These are phyloP conservation scores for Lachnellula hyalina DNA, from an alignment of 2,329 filamentous ascomycete species.

Conservation along the genomic window DNA sequence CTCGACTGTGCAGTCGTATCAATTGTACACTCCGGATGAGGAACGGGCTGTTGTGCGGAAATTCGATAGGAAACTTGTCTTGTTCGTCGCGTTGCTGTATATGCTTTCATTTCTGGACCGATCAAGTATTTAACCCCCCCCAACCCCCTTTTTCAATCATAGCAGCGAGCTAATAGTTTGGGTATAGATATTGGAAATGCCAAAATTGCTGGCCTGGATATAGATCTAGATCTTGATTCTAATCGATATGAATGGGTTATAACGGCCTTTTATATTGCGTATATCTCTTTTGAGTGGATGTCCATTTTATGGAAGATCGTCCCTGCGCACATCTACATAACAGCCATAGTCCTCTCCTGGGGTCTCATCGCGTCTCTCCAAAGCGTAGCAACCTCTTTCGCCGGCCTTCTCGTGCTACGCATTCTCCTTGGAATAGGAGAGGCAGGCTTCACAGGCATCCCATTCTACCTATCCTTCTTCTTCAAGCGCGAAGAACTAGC, in stretches of 20 bases:
- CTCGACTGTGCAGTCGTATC: conserved; percentile 37
- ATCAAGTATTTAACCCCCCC: conserved; percentile 54
- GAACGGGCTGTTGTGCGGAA: conserved; percentile 66
- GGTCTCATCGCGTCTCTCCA: conserved; percentile 74
- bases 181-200: conserved; percentile 56
- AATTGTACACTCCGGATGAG: conserved; percentile 61
- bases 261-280: conserved; percentile 56
- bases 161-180: conserved; percentile 7
- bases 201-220: conserved; percentile 57
- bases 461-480: conserved; percentile 61
- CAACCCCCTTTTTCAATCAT: not conserved
- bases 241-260: conserved; percentile 56
- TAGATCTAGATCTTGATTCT: conserved; percentile 48
- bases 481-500: conserved; percentile 68
- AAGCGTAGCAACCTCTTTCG: conserved; percentile 58
- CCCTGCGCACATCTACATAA: conserved; percentile 56
- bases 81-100: conserved; percentile 78
- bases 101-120: conserved; percentile 81
- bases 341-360: conserved; percentile 67
- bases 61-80: conserved; percentile 71
- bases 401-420: conserved; percentile 49
- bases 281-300: conserved; percentile 63
- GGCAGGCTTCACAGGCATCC: conserved; percentile 60
- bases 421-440: conserved; percentile 57
- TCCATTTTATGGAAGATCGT: conserved; percentile 55